A percentile compares a stretch with the other conserved stretches of the same genome.
These are phyloP conservation scores for Pichia exigua DNA, from an alignment of 805 yeast genomes.

Conservation along the genomic window DNA sequence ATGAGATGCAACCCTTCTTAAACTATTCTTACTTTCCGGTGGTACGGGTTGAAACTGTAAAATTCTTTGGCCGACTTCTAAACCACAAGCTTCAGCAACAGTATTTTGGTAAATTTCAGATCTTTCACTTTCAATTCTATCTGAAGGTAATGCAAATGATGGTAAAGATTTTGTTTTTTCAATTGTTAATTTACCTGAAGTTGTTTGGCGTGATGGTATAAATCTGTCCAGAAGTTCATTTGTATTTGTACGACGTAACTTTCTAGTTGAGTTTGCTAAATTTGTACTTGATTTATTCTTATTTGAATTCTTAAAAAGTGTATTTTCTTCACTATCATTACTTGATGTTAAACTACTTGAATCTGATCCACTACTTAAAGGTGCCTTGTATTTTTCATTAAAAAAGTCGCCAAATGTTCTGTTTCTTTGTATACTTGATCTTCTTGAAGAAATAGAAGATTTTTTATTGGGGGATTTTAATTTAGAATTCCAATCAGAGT, in stretches of 20 bases:
- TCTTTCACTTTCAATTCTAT: conserved; percentile 48
- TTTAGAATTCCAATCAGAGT: conserved; percentile 25
- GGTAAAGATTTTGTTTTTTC: conserved; percentile 30
- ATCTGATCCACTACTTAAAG: neutral
- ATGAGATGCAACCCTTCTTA: conserved; percentile 17
- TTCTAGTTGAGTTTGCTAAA: conserved; percentile 20
- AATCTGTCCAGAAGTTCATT: conserved; percentile 44
- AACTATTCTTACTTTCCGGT: conserved; percentile 40
- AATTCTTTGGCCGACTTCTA: conserved; percentile 73
- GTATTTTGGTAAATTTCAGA: conserved; percentile 59
- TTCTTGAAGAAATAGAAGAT: conserved; percentile 2
- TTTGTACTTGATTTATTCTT: conserved; percentile 3
- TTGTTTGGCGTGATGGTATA: conserved; percentile 49
- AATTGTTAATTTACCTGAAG: conserved; percentile 37
- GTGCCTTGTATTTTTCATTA: conserved; percentile 5
- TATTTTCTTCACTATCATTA: neutral
- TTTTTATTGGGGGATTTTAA: neutral
- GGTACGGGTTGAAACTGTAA: conserved; percentile 82
- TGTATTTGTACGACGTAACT: conserved; percentile 27
- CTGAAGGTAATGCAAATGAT: conserved; percentile 36
- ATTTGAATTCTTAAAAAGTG: neutral
- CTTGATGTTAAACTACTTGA: neutral
- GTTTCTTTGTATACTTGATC: conserved; percentile 6
- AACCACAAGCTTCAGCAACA: conserved; percentile 93
- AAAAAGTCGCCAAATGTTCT: conserved; percentile 10